These are phyloP conservation scores for Pichia norvegensis DNA, from an alignment of 1,139 yeast species.

Conservation along the genomic window DNA sequence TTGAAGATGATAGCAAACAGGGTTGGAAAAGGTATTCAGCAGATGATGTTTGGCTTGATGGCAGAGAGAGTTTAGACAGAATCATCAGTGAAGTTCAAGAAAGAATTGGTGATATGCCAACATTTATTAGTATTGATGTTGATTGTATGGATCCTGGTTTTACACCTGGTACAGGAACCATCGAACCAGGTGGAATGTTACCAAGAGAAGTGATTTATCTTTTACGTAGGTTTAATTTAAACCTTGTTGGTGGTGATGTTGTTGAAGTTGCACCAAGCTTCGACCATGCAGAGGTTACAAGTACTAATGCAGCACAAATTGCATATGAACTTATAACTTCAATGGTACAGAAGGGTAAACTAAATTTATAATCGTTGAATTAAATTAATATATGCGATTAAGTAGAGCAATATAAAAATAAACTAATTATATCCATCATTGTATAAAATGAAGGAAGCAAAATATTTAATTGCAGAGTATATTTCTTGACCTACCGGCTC, in stretches of 20 bases:
- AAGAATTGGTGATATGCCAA: slow-evolving; percentile 48
- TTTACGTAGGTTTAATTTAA: slow-evolving; percentile 52
- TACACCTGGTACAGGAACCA: slow-evolving; percentile 81
- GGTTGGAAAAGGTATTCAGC: slow-evolving; percentile 58
- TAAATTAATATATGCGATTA: background rate
- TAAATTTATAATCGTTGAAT: background rate
- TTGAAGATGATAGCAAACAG: slow-evolving; percentile 54
- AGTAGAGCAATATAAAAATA: background rate
- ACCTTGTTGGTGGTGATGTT: slow-evolving; percentile 68
- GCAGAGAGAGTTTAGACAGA: slow-evolving; percentile 48
- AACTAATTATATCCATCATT: background rate
- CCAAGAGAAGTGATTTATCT: slow-evolving; percentile 67
- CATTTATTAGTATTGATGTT: slow-evolving; percentile 66
- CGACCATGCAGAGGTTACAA: slow-evolving; percentile 65
- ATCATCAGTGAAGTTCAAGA: slow-evolving; percentile 45
- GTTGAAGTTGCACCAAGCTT: slow-evolving; percentile 74
- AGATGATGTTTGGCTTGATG: slow-evolving; percentile 62
- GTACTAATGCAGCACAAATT: slow-evolving; percentile 71
- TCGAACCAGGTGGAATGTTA: slow-evolving; percentile 75
- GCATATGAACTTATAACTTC: slow-evolving; percentile 62
- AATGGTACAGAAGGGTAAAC: slow-evolving; percentile 56
- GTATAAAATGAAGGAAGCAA: slow-evolving; percentile 54
- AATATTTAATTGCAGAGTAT: slow-evolving; percentile 60
- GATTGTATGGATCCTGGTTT: slow-evolving; percentile 78
- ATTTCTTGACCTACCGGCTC: slow-evolving; percentile 72